phyloP scores from a whole-genome alignment of 2,329 filamentous ascomycete species.

The Diplodia intermedia region DNA sequence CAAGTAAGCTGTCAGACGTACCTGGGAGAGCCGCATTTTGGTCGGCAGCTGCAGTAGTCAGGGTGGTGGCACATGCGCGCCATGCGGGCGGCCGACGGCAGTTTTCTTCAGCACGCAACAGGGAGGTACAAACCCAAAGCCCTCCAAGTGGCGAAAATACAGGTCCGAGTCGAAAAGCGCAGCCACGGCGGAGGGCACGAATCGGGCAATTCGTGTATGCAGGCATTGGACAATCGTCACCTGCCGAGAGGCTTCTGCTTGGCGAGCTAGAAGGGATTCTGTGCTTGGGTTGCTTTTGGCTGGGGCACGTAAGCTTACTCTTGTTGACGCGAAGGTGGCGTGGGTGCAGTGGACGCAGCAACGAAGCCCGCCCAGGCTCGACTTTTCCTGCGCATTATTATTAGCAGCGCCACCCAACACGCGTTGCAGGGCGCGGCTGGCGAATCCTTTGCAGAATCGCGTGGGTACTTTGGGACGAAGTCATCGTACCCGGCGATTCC shows the following conservation, averaged over 20 bases:
- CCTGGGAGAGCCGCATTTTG: no score
- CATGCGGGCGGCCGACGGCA: no score
- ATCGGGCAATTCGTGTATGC: constrained; percentile 5
- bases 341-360: background rate
- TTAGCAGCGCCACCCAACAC: constrained; percentile 26
- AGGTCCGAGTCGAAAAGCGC: background rate
- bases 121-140: no score
- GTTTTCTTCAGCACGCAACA: no score
- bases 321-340: constrained; percentile 12
- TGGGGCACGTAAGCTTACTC: constrained; percentile 22
- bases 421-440: background rate
- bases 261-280: background rate
- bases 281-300: constrained; percentile 3
- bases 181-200: background rate
- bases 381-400: background rate
- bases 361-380: background rate
- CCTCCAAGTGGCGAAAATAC: background rate
- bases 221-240: background rate
- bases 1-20: no score
- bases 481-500: background rate
- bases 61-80: no score
- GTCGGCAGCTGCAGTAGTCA: no score
- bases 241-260: background rate
- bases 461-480: background rate
- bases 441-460: background rate